Base-by-base conservation (phyloP, 768 basidiomycete genomes). In the Russula olivacea region DNA sequence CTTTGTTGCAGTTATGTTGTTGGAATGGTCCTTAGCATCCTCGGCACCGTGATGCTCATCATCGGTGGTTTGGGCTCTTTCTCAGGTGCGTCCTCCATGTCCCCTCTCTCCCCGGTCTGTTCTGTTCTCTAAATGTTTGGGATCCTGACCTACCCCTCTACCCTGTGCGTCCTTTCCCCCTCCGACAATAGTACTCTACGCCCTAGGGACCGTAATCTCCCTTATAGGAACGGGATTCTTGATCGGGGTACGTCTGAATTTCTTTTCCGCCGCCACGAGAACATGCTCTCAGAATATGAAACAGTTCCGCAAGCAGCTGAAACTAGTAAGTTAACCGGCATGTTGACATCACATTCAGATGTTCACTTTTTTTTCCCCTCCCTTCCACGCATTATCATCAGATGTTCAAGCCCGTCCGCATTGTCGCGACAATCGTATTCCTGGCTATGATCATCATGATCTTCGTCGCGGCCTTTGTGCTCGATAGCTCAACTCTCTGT, bases 351-450 rank as follows among this genome's bases (percentile, higher is more conserved):
- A 38, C n/a, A 45, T 21, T 21, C n/a, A 14, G 15, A 30, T 38
- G 47, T 6, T 38, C 49, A 54, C 34, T 28, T 28, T 28, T 28
- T 66, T 59, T 30, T 36, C 55, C 15, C 36, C 55, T 28, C 28
- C 15, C 17, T 6, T 8, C 0, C 2, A 25, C 32, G 30, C n/a
- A 34, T 11, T 56, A 21, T 19, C 32, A 17, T 32, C 68, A 93
- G 92, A 95, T 95, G 93, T 96, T 96, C 82, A 94, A 94, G 74
- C 90, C 93, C 55, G 83, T 96, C 23, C 91, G 94, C 56, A 75
- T 96, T 7, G 75, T 91, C 21, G 93, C 94, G 2, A 85, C 91
- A 1, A 72, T 93, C 62, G 71, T 94, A 40, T 84, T 96, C 72
- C 72, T 98, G 14, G 88, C 74, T 1, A 85, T 88, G 17, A 91